phyloP scores from a whole-genome alignment of 495 filamentous ascomycete species.

The Bombardia bombarda region DNA sequence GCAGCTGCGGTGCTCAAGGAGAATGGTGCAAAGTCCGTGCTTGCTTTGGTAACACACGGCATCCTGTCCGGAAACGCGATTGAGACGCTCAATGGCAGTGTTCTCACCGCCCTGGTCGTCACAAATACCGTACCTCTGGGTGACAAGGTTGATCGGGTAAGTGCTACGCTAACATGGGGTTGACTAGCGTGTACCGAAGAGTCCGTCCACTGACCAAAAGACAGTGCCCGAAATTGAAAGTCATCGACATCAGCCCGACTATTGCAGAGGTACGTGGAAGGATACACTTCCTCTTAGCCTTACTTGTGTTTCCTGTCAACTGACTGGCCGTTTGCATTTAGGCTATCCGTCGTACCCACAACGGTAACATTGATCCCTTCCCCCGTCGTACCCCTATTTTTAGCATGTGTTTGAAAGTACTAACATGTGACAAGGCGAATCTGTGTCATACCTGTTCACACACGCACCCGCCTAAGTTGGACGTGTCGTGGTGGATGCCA shows the following conservation, averaged over 20 bases:
- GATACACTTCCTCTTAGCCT: too few relatives aligned
- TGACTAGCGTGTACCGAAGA: neutral
- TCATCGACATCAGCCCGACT: conserved; percentile 91
- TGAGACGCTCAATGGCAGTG: conserved; percentile 78
- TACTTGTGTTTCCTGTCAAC: too few relatives aligned
- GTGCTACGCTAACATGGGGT: neutral
- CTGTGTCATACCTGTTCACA: conserved; percentile 88
- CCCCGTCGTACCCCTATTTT: conserved; percentile 35
- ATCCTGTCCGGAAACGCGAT: conserved; percentile 90
- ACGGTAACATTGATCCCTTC: too few relatives aligned
- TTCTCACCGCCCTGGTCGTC: conserved; percentile 72
- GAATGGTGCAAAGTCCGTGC: conserved; percentile 78
- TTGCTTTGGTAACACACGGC: conserved; percentile 94
- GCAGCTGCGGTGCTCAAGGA: conserved; percentile 86
- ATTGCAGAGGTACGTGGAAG: conserved; percentile 41
- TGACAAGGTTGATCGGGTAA: conserved; percentile 52
- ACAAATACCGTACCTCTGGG: conserved; percentile 94
- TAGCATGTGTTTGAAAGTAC: conserved; percentile 7
- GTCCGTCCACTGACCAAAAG: neutral
- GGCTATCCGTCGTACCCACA: conserved; percentile 85
- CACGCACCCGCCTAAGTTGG: conserved; percentile 67
- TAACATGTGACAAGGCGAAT: conserved; percentile 31
- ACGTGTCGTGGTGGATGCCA: too few relatives aligned
- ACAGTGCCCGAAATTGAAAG: conserved; percentile 69
- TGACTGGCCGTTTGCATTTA: too few relatives aligned